Percentiles rank a stretch among this genome's conserved stretches.
Conservation (phyloP, 2,329 filamentous ascomycete species). For the Tetracladium maxilliforme region DNA sequence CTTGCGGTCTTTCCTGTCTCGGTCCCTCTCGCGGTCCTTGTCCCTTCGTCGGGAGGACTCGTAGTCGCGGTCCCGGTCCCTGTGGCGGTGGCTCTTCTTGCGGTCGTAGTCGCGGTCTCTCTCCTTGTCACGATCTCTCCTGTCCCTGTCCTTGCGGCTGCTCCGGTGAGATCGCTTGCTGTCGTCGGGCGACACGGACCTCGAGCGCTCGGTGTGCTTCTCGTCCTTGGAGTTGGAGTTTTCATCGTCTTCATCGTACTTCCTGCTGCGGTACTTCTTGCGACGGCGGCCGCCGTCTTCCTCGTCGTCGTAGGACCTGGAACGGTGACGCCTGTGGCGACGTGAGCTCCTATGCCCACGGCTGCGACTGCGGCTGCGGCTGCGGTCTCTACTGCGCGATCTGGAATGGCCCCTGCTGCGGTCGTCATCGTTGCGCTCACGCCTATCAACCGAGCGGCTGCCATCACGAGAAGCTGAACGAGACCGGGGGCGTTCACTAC, state of each 20-base stretch:
- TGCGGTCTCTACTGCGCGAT: no score
- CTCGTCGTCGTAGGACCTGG: no score
- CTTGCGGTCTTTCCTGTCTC: constrained; percentile 8
- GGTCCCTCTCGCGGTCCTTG: constrained; percentile 7
- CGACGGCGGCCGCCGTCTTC: no score
- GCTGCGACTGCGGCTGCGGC: constrained; percentile 3
- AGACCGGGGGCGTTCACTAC: no score
- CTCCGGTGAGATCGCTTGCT: constrained; percentile 41
- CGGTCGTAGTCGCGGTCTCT: constrained; percentile 21
- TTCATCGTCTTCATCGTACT: constrained; percentile 11
- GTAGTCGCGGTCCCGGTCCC: constrained; percentile 26
- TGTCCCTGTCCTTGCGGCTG: constrained; percentile 44
- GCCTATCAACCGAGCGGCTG: no score
- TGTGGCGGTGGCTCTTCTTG: constrained; percentile 21
- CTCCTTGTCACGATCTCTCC: constrained; percentile 25
- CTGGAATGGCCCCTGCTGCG: no score
- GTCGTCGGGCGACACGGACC: constrained; percentile 49
- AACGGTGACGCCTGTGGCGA: no score
- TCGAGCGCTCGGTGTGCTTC: constrained; percentile 37
- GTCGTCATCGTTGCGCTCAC: no score
- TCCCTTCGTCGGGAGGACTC: constrained; percentile 12
- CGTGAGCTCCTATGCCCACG: no score
- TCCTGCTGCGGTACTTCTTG: no score
- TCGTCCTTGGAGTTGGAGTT: constrained; percentile 9
- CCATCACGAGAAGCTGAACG: no score